Conservation (phyloP, 352 stramenopile genomes). For the Globisporangium splendens region DNA sequence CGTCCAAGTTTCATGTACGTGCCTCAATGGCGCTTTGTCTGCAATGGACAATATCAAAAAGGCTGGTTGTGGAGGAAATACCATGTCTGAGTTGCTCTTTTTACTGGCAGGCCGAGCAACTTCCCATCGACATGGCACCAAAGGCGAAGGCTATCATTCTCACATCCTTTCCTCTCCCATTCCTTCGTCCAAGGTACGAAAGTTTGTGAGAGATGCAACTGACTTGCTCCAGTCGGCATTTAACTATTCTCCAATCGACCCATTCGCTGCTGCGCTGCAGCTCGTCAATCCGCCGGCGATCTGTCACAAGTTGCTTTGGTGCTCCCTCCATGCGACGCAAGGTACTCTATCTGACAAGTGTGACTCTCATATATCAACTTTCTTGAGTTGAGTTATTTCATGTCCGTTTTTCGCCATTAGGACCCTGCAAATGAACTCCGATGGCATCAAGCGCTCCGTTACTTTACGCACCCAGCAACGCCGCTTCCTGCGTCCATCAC, state of each 20-base stretch:
- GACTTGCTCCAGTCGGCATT: too few relatives aligned
- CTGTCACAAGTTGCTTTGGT: background rate
- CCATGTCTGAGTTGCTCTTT: background rate
- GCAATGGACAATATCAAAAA: background rate
- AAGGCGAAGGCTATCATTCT: slow-evolving; percentile 60
- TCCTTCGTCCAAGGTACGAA: slow-evolving; percentile 48
- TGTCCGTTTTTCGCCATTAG: background rate
- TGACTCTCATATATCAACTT: too few relatives aligned
- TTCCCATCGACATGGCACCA: slow-evolving; percentile 59
- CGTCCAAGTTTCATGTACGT: slow-evolving; percentile 17
- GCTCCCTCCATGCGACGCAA: background rate
- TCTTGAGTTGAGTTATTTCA: too few relatives aligned
- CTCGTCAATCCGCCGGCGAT: background rate
- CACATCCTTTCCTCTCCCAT: slow-evolving; percentile 62
- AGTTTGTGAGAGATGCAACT: too few relatives aligned
- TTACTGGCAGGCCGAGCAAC: slow-evolving; percentile 25
- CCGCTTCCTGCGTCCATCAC: slow-evolving; percentile 48
- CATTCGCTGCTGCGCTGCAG: background rate
- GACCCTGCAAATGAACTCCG: slow-evolving; percentile 25
- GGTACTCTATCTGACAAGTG: background rate
- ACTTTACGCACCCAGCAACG: slow-evolving; percentile 62
- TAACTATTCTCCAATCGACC: background rate
- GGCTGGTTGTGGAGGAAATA: background rate
- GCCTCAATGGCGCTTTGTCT: too few relatives aligned
- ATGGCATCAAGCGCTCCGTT: slow-evolving; percentile 63